Evolutionary conservation across 352 stramenopile genomes (phyloP).

Genomic region (Pythium oligandrum): DNA sequence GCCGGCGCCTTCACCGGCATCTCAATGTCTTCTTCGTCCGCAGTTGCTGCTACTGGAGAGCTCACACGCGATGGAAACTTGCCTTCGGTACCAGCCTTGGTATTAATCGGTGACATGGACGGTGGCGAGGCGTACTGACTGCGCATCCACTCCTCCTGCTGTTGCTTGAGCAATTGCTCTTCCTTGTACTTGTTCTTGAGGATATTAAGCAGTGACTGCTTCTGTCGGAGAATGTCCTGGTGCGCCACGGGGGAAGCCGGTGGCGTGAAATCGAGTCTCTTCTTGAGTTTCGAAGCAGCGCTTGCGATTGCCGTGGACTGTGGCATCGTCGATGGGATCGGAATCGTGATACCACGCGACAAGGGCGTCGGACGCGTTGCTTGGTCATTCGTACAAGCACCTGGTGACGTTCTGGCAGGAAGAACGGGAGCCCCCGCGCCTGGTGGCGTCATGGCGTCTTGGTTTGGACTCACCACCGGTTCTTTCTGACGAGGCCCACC

Average conservation of each 20-base stretch:
- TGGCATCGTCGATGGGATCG: neutral
- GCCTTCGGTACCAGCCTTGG: slow-evolving; percentile 1
- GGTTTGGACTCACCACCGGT: too few relatives aligned
- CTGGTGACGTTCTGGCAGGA: too few relatives aligned
- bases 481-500: too few relatives aligned
- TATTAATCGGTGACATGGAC: slow-evolving; percentile 27
- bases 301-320: too few relatives aligned
- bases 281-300: too few relatives aligned
- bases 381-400: neutral
- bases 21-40: slow-evolving; percentile 15
- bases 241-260: slow-evolving; percentile 62
- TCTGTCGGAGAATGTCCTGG: slow-evolving; percentile 50
- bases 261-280: slow-evolving; percentile 26
- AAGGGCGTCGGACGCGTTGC: slow-evolving; percentile 3
- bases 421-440: too few relatives aligned
- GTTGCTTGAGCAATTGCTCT: slow-evolving; percentile 60
- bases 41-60: neutral
- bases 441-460: too few relatives aligned
- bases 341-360: slow-evolving; percentile 13
- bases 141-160: slow-evolving; percentile 74
- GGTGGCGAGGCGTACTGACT: slow-evolving; percentile 17
- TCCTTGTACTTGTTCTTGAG: slow-evolving; percentile 58
- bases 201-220: slow-evolving; percentile 56
- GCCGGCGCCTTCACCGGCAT: slow-evolving; percentile 26
- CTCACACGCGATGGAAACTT: slow-evolving; percentile 9